Base-by-base conservation (phyloP, 2,329 filamentous ascomycete genomes). In the Bipolaris bicolor region DNA sequence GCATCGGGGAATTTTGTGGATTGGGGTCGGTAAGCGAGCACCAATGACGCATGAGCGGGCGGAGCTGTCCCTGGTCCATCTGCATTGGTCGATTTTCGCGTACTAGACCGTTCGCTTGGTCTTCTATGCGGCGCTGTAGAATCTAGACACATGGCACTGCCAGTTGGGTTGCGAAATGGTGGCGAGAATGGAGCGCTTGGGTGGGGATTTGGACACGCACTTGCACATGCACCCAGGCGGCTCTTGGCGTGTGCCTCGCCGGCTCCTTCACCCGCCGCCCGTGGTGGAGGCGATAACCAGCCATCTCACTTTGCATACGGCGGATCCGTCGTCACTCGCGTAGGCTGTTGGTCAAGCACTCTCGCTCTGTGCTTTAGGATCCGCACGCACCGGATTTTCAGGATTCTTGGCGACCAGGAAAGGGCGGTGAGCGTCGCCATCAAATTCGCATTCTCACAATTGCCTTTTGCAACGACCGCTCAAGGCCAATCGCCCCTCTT, bases 371-470 rank as follows among this genome's bases (percentile, higher is more conserved):
- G 31, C 34, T 29, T 34, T 18, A 29, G 15, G 36, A 45, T 41
- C 11, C n/a, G 31, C n/a, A 36, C 26, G 36, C 50, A n/a, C 22
- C n/a, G 2, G 22, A 37, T 26, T 20, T 15, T 26, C 44, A 11
- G 31, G 15, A 48, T 33, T 41, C 52, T 43, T 52, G 50, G 54
- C 60, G 46, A 58, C 5, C 20, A 51, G 53, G 53, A 64, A 68
- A 65, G 57, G 62, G 67, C 67, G 67, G 67, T 70, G 66, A 62
- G 60, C 43, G 22, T 40, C 53, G 26, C 10, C 22, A 44, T 44
- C 5, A 33, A 33, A 47, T 39, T 37, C 51, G 52, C 48, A 52
- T 49, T 33, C 41, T 48, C 56, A 47, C 50, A 52, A 52, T 41
- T 60, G 52, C 48, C 51, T 56, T 43, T 37, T 26, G 29, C 53